Evolutionary conservation across 1,284 basidiomycete species (phyloP), one percentile per base, ranked within the genome.

Genomic region (Ceratobasidium sp.): DNA sequence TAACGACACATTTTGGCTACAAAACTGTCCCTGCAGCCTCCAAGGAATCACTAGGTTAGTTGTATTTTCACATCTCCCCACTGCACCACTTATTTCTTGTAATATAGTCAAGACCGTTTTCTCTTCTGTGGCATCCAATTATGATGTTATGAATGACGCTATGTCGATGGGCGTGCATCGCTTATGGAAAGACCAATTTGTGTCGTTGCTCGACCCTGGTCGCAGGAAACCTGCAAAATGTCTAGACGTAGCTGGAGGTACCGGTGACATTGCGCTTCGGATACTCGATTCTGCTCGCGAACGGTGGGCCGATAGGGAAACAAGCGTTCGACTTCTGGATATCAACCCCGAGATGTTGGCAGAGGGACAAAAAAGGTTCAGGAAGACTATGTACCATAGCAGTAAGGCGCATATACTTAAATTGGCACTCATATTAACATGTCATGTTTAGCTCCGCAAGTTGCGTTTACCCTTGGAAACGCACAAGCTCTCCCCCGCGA

Each of bases 91-190:
- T 30, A 30, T 57, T 23, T 47, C 28, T 44, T 43, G 8, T 9
- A 32, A 2, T 26, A 18, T 75, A 80, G 97, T 99, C 73, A 94
- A 93, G 77, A 87, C 87, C 75, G 96, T 99, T 70, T 99, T 99
- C 83, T 92, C 94, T 78, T 97, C 94, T 4, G 97, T 99, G 70
- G 96, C 98, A 50, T 93, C 94, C 49, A 94, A 90, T 69, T 99
- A 99, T 82, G 97, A 99, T 82, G 82, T 98, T 50, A 98, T 99
- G 96, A 99, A 99, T 85, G 98, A 99, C 80, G 95, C 96, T 30
- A 95, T 97, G 84, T 99, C 97, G 5, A 83, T 98, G 73, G 98
- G 98, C 41, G 92, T 99, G 30, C 98, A 99, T 80, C 88, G 98
- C 55, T 84, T 99, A 32, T 99, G 98, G 98, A 99, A 99, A 83